Evolutionary conservation across 2,329 filamentous ascomycete species (phyloP), one percentile per base, ranked within the genome.

Genomic region (Podosphaera xanthii): DNA sequence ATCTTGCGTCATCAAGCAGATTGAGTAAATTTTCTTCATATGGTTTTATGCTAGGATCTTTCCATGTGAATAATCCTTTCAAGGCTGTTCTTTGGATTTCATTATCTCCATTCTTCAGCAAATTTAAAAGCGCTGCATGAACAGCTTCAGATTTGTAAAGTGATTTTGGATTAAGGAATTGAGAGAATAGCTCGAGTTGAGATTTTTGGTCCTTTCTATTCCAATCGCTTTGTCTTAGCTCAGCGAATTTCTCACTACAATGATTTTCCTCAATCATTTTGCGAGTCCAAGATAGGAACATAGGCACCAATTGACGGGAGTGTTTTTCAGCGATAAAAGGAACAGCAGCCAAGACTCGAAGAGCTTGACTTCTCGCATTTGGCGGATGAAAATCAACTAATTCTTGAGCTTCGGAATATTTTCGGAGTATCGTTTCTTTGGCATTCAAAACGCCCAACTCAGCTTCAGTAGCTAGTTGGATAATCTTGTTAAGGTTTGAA

Each of bases 21-120:
- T 88, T 90, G 62, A 88, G 78, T 33, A 98, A 72, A 64, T 90
- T 87, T 64, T 96, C 89, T 65, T 89, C 81, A 67, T 97, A 95
- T 0, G 82, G 77, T 61, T 77, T 78, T 57, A 98, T 75, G 7
- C 78, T 81, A 1, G 83, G 77, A 60, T 86, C 80, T 69, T 95
- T 97, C 91, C 92, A 98, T 0, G 88, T 81, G 58, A 96, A 76
- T 6, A 98, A 79, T 7, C 85, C 86, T 69, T 89, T 90, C 42
- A 98, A 76, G 0, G 89, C 83, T 53, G 84, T 80, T 64, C 85
- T 91, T 69, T 98, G 92, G 14, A 95, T 80, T 64, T 96, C 91
- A 2, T 83, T 77, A 67, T 98, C 92, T 65, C 92, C 92, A 68
- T 96, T 95, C 50, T 83, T 80, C 63, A 96, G 75, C 31, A 96